A percentile compares a stretch with the other conserved stretches of the same genome.
phyloP scores from a whole-genome alignment of 139 green algal genomes.

The Ettlia oleoabundans region DNA sequence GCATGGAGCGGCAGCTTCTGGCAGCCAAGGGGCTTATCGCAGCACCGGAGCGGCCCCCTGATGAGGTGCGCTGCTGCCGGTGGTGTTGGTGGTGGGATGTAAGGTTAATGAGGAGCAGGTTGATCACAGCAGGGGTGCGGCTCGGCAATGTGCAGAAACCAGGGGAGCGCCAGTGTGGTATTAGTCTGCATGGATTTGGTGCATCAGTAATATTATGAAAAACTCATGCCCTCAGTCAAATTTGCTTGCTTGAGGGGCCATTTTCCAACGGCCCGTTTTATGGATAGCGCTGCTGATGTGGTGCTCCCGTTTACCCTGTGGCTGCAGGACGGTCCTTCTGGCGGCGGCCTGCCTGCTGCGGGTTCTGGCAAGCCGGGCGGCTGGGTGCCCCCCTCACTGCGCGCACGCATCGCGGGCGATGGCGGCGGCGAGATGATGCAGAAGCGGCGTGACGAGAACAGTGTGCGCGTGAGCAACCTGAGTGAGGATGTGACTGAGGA shows the following conservation, averaged over 20 bases:
- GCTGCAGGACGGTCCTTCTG: constrained; percentile 40
- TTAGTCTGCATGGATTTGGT: too few species aligned
- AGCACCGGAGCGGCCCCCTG: constrained; percentile 82
- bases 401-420: constrained; percentile 58
- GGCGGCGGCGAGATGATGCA: constrained; percentile 49
- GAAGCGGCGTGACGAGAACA: constrained; percentile 92
- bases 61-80: too few species aligned
- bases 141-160: too few species aligned
- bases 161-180: too few species aligned
- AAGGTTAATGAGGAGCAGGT: too few species aligned
- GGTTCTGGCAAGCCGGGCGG: constrained; percentile 70
- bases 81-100: too few species aligned
- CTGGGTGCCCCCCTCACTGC: constrained; percentile 87
- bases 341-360: constrained; percentile 41
- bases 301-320: not conserved
- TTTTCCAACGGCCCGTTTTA: too few species aligned
- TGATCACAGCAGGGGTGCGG: not conserved
- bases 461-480: constrained; percentile 96
- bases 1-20: constrained; percentile 92
- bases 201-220: too few species aligned
- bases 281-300: too few species aligned
- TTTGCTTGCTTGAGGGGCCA: too few species aligned
- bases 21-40: constrained; percentile 78
- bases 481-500: constrained; percentile 94
- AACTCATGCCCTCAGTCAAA: too few species aligned